These are phyloP conservation scores for Brassica incana DNA, from an alignment of 345 rosid species.

Conservation along the genomic window DNA sequence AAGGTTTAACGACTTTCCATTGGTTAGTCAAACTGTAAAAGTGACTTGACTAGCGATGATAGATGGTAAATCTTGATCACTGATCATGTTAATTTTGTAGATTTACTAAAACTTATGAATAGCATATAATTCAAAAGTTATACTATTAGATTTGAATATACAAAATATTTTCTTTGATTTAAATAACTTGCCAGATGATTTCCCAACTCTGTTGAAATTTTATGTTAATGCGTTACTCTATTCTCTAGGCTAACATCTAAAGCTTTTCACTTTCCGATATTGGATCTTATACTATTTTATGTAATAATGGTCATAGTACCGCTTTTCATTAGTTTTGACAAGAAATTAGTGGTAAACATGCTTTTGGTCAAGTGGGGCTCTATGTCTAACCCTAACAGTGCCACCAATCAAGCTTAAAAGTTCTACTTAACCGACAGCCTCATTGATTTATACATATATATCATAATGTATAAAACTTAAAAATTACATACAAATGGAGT, in stretches of 20 bases:
- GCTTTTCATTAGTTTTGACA: slow-evolving; percentile 28
- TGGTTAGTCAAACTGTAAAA: neutral
- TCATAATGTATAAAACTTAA: neutral
- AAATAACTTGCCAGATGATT: neutral
- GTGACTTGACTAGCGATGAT: neutral
- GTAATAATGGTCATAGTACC: slow-evolving; percentile 17
- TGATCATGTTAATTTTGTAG: neutral
- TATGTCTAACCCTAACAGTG: slow-evolving; percentile 17
- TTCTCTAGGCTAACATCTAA: neutral
- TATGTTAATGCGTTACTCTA: neutral
- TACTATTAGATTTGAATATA: neutral
- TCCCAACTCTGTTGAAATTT: neutral
- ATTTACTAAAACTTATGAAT: neutral
- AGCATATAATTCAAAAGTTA: neutral
- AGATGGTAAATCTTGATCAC: neutral
- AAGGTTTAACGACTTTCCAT: slow-evolving; percentile 1
- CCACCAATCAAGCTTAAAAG: slow-evolving; percentile 37
- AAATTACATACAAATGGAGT: neutral
- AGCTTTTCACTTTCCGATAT: slow-evolving; percentile 6
- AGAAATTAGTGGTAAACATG: slow-evolving; percentile 28
- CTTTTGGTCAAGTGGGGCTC: slow-evolving; percentile 32
- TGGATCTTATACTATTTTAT: neutral
- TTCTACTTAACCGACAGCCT: slow-evolving; percentile 29
- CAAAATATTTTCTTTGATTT: neutral
- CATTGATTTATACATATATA: neutral